A percentile compares a stretch with the other conserved stretches of the same genome.
These are phyloP conservation scores for Sodiomyces alkalinus DNA, from an alignment of 2,329 filamentous ascomycete species.

Conservation along the genomic window DNA sequence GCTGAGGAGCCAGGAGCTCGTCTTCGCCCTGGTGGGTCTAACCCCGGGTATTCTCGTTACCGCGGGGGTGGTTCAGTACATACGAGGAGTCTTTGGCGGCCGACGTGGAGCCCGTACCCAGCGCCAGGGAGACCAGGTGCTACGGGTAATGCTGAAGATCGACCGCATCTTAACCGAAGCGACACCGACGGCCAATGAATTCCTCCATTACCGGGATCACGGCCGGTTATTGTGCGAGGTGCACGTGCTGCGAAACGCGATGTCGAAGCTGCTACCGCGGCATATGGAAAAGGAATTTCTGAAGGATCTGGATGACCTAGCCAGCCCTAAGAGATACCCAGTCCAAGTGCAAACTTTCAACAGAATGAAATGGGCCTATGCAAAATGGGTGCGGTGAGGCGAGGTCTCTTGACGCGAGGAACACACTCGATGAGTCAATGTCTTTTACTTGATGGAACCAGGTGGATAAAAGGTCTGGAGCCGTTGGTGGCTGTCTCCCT, in stretches of 20 bases:
- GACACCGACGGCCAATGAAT: slow-evolving; percentile 52
- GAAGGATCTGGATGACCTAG: slow-evolving; percentile 74
- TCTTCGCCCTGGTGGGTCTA: slow-evolving; percentile 93
- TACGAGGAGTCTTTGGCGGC: slow-evolving; percentile 53
- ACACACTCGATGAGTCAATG: too few relatives aligned
- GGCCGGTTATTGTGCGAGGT: slow-evolving; percentile 82
- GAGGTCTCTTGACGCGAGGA: too few relatives aligned
- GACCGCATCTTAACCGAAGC: slow-evolving; percentile 63
- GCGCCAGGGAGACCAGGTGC: slow-evolving; percentile 51
- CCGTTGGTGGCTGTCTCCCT: too few relatives aligned
- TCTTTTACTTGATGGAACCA: too few relatives aligned
- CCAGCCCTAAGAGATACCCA: slow-evolving; percentile 66
- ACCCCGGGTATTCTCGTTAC: slow-evolving; percentile 87
- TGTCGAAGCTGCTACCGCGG: slow-evolving; percentile 51
- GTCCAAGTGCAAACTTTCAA: slow-evolving; percentile 67
- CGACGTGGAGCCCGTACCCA: slow-evolving; percentile 52
- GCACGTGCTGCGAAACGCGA: slow-evolving; percentile 61
- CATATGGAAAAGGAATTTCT: slow-evolving; percentile 72
- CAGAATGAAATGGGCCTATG: slow-evolving; percentile 82
- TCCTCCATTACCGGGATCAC: slow-evolving; percentile 83
- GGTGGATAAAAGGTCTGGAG: too few relatives aligned
- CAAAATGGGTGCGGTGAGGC: slow-evolving; percentile 47
- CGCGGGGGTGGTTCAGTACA: slow-evolving; percentile 57
- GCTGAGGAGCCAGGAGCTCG: slow-evolving; percentile 87
- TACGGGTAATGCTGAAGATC: slow-evolving; percentile 73